Base-by-base conservation (phyloP, 495 filamentous ascomycete species). In the Hypoxylon fragiforme region DNA sequence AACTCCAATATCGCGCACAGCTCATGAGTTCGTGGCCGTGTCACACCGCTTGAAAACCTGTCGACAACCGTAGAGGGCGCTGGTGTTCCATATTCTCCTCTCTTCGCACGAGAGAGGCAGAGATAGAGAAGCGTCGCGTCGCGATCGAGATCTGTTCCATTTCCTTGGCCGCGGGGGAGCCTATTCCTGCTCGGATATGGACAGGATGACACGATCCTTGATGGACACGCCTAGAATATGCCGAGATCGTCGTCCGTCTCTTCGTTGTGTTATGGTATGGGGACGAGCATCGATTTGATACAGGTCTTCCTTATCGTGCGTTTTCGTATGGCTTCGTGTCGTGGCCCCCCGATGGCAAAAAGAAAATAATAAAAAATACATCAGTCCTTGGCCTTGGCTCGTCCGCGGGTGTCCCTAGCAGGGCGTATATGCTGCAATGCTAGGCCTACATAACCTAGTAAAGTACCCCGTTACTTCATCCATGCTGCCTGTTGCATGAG, bases 261-360 rank as follows among this genome's bases (percentile, higher is more conserved):
- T 6, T 57, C 42, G 30, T 21, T 19, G 22, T 22, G 52, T 49
- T 48, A 31, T 34, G 44, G 38, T 21, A 36, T 20, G 11, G 15
- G 21, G 22, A 39, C 11, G 21, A 21, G 24, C 32, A 30, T 56
- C 28, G 48, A 57, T 49, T 15, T 24, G 26, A 39, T 57, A 52
- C 35, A 22, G 20, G n/a, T n/a, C 21, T 43, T 12, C 22, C 39
- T 56, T 44, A 52, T 55, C 52, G 52, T 57, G 52, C 38, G 43
- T 62, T 57, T 57, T 62, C 58, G 58, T 62, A n/a, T 53, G 57
- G 41, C 42, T 39, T 61, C 31, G 51, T 18, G 47, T 61, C 48
- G 58, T 62, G 58, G 47, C 32, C 13, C n/a, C 22, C 58, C 52
- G 52, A 62, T 37, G 43, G 51, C 37, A 32, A 47, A 28, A 52